These are phyloP conservation scores for Fusarium sp. DNA, from an alignment of 2,329 filamentous ascomycete species.

Conservation along the genomic window DNA sequence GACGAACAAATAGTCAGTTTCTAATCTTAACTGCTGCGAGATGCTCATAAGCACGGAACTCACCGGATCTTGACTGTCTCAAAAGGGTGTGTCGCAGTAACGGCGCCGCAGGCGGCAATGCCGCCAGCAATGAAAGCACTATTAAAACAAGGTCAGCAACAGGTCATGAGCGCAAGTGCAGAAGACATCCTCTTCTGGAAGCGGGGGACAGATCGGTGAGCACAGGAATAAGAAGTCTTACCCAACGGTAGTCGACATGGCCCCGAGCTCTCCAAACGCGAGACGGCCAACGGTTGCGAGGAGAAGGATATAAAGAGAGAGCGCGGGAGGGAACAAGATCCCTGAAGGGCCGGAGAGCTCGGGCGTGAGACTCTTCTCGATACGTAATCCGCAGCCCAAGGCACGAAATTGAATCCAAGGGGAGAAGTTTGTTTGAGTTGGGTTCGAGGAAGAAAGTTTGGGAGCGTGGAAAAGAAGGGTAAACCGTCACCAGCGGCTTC, in stretches of 20 bases:
- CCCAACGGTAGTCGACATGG: slow-evolving; percentile 50
- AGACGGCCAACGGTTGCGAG: slow-evolving; percentile 14
- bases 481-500: slow-evolving; percentile 43
- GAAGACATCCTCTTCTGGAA: not conserved
- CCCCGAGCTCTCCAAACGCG: slow-evolving; percentile 42
- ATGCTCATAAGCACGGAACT: slow-evolving; percentile 43
- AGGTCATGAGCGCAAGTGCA: slow-evolving; percentile 6
- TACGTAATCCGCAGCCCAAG: slow-evolving; percentile 13
- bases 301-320: slow-evolving; percentile 7
- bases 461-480: slow-evolving; percentile 37
- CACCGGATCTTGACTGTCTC: slow-evolving; percentile 99
- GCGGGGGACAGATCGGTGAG: not conserved
- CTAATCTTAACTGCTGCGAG: not conserved
- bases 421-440: slow-evolving; percentile 13
- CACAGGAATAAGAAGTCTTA: slow-evolving; percentile 39
- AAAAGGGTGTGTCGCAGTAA: slow-evolving; percentile 97
- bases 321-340: slow-evolving; percentile 14
- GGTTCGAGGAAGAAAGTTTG: slow-evolving; percentile 16
- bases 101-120: slow-evolving; percentile 95
- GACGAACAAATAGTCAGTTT: slow-evolving; percentile 12
- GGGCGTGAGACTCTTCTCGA: slow-evolving; percentile 32
- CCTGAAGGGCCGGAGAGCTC: slow-evolving; percentile 36
- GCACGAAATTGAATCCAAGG: slow-evolving; percentile 1
- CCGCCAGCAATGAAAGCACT: slow-evolving; percentile 95
- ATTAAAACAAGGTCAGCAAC: slow-evolving; percentile 25